Evolutionary conservation across 345 rosid genomes (phyloP), one percentile per base, ranked within the genome.

Genomic region (Brassica incana): DNA sequence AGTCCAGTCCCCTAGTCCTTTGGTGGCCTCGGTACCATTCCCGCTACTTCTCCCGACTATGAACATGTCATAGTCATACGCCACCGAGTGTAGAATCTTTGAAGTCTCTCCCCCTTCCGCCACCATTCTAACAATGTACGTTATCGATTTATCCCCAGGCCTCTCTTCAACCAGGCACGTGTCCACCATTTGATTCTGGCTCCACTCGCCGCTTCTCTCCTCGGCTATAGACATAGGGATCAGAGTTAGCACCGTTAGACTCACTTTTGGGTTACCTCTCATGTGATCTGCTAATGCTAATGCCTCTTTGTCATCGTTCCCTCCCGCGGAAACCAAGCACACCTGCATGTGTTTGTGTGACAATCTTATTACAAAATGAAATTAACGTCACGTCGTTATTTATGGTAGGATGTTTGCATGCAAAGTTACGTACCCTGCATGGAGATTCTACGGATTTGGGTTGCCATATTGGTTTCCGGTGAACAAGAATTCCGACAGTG

Each of bases 221-320:
- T 45, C 27, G 1, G 43, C 18, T 0, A 15, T 12, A 3, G 11
- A 3, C 4, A 48, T 5, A 4, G 81, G 64, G 15, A 81, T 14
- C 6, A 88, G 52, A 10, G 65, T 80, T 15, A 87, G 7, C 7
- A 88, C 76, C 0, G 88, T 80, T 16, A 90, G 70, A 8, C 7
- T 61, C 40, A 83, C 74, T 9, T 32, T 3, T 0, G 81, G 0
- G 72, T 86, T 76, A 20, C 60, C 29, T 2, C 82, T 76, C 88
- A 90, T 89, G 32, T 86, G 83, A 36, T 82, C 84, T 3, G 85
- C 88, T 12, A 90, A 77, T 5, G 85, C 72, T 2, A 89, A 61
- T 4, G 91, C 89, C 65, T 89, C 97, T 6, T 85, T 68, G 58
- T 89, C 91, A n/a, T 90, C 97, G 7, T 48, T 72, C 0, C 94